Percentiles rank a stretch among this genome's conserved stretches.
Conservation (phyloP, 768 basidiomycete species). For the Boletus reticulatus region DNA sequence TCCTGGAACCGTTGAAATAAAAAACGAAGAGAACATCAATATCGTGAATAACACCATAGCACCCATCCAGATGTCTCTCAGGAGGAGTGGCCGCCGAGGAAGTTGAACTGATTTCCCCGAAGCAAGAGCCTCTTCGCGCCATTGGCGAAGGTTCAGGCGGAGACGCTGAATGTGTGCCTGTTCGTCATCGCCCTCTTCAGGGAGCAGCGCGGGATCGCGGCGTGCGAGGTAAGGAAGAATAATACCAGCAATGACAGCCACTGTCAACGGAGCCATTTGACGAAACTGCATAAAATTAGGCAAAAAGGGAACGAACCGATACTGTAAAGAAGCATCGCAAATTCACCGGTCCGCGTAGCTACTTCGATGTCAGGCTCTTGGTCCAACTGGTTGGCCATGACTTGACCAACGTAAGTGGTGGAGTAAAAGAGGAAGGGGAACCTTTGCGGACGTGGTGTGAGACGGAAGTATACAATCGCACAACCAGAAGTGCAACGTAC, state of each 20-base stretch:
- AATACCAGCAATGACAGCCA: constrained; percentile 81
- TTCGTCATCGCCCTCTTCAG: constrained; percentile 63
- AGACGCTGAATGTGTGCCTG: constrained; percentile 73
- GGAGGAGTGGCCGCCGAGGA: constrained; percentile 86
- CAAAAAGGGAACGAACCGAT: constrained; percentile 51
- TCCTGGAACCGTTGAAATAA: constrained; percentile 71
- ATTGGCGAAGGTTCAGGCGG: constrained; percentile 66
- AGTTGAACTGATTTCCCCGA: constrained; percentile 73
- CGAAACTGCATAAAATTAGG: neutral
- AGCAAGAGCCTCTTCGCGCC: constrained; percentile 82
- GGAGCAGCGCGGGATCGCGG: constrained; percentile 78
- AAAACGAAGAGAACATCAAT: constrained; percentile 83
- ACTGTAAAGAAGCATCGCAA: constrained; percentile 89
- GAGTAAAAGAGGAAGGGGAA: constrained; percentile 95
- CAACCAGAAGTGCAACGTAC: constrained; percentile 38
- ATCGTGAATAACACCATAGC: constrained; percentile 78
- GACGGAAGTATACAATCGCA: constrained; percentile 3
- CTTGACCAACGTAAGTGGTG: constrained; percentile 91
- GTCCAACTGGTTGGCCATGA: constrained; percentile 81
- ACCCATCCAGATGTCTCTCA: constrained; percentile 92
- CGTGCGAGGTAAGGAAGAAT: constrained; percentile 78
- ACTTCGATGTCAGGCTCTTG: constrained; percentile 75
- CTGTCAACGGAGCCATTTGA: constrained; percentile 37
- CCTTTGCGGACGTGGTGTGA: constrained; percentile 39
- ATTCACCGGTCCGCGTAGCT: constrained; percentile 83